Base-by-base conservation (phyloP, 257 asterid genomes). In the Capsicum chinense region DNA sequence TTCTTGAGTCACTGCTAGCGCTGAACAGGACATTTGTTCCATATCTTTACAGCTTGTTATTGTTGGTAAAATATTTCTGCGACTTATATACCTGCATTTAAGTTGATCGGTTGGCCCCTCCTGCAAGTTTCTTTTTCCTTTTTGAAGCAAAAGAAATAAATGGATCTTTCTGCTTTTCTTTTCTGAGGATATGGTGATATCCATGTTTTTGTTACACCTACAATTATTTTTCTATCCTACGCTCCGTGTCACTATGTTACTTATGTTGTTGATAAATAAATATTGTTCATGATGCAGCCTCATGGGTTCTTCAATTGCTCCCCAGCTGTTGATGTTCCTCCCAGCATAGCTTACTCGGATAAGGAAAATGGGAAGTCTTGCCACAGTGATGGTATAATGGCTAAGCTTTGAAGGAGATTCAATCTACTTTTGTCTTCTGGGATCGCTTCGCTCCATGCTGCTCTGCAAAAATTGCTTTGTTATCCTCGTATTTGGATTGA, bases 271-370 rank as follows among this genome's bases (percentile, higher is more conserved):
- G 63, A 52, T 52, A 26, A 76, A 52, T 76, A 62, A 76, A 52
- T 76, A 62, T 52, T 26, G 63, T 76, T 76, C 15, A 76, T 70
- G 83, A 13, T 87, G 91, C 89, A 91, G 92, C 92, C 93, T 17
- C 92, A 89, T 78, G 93, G 93, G 76, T 91, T 91, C 81, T 89
- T 91, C 83, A 91, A 91, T 84, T 88, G 92, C 86, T 91, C 93
- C 9, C 93, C 92, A 35, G 93, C 93, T 10, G 88, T 91, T n/a
- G 93, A 91, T 76, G 92, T 91, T 71, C 92, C 92, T 50, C 93
- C 92, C 10, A 86, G 83, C 83, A 64, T 76, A 1, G 71, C 88
- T 39, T 92, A 89, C 17, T 80, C 83, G 0, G 92, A 91, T 73
- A 91, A 89, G 85, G 93, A 91, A 70, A 88, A 82, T 33, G 91